Conservation (phyloP, 208 protist genomes). For the Leishmania aethiopica region DNA sequence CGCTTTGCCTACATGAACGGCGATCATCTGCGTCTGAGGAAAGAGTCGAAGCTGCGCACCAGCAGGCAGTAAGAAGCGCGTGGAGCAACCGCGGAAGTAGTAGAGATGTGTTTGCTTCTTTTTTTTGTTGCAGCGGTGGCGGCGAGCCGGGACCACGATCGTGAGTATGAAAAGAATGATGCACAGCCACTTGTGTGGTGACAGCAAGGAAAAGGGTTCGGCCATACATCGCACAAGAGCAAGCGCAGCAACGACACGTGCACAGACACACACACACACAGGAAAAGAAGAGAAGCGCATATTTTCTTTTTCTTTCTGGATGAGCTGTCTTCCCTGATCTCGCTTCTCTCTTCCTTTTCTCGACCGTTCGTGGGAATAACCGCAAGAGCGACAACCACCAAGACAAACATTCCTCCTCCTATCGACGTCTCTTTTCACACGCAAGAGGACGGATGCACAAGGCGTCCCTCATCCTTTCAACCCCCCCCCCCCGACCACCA, state of each 20-base stretch:
- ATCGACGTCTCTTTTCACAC: background rate
- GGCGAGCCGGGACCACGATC: background rate
- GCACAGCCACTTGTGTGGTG: background rate
- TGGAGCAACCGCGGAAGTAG: constrained; percentile 12
- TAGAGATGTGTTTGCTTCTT: constrained; percentile 1
- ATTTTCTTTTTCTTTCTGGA: background rate
- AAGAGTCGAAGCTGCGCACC: constrained; percentile 53
- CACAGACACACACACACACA: background rate
- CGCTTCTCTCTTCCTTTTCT: background rate
- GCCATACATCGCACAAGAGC: background rate
- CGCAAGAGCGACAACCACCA: background rate
- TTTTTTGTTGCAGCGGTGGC: background rate
- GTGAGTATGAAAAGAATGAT: background rate
- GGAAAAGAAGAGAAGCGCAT: background rate
- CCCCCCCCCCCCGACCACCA: background rate
- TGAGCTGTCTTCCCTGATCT: background rate
- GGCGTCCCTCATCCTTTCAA: background rate
- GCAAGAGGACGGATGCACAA: background rate
- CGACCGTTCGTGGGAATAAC: background rate
- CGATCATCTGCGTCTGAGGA: constrained; percentile 66
- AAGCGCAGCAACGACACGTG: background rate
- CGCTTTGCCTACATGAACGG: constrained; percentile 76
- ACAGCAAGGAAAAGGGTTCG: background rate
- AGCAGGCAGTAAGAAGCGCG: constrained; percentile 17
- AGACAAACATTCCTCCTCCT: background rate